Base-by-base conservation (phyloP, 257 asterid species). In the Solanum pinnatisectum region DNA sequence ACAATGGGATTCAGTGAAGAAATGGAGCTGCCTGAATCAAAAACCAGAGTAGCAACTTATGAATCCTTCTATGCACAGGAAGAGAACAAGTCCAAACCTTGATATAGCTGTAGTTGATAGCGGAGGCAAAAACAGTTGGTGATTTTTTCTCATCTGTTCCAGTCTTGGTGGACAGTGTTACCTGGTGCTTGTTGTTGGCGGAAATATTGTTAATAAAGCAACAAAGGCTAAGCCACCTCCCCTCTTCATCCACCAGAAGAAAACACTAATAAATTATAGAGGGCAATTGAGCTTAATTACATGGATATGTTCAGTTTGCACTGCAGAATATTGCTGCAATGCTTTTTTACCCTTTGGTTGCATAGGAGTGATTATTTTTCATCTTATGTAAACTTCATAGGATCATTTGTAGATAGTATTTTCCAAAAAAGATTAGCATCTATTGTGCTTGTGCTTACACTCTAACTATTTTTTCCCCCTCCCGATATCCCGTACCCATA, bases 1-100 rank as follows among this genome's bases (percentile, higher is more conserved):
- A 91, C 97, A 25, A 83, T 25, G 89, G 92, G 78, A 15, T 95
- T 95, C 68, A 87, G 83, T 82, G 93, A 93, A 89, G 96, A 94
- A 89, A 67, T 94, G 87, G 91, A 91, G 91, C 91, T 89, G 25
- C 93, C 95, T 9, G 85, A 81, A 46, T 81, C 30, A 46, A 81
- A 81, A 88, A 88, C 94, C 20, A 88, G 98, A 88, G 92, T 94
- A 68, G 93, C 90, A 87, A 92, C 94, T 35, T 94, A 90, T 10
- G 96, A 94, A 82, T 90, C 92, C 83, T 92, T 86, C 89, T 91
- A 88, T 70, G 82, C 87, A 88, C 91, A 84, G 63, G 88, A 65
- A 84, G 95, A 44, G 27, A 81, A 81, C 10, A 81, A 46, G 30
- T 81, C 68, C 85, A 18, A 46, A 15, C 40, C 85, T 46, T 81